Base-by-base conservation (phyloP, 192 early-diverging fungal genomes). In the Haplosporangium gracile region DNA sequence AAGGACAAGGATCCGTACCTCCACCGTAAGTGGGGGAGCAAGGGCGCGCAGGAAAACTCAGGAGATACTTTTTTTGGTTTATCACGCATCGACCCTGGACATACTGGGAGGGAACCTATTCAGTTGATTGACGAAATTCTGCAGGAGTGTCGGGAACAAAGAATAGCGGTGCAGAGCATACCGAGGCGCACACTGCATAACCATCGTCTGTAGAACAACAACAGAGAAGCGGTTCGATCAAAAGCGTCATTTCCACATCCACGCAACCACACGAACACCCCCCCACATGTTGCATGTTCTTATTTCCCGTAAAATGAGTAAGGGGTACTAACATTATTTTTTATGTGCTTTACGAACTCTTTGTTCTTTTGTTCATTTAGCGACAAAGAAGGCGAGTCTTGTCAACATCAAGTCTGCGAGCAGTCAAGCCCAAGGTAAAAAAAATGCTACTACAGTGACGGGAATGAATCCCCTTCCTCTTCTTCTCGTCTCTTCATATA, bases 391-490 rank as follows among this genome's bases (percentile, higher is more conserved):
- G 47, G 36, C 77, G 5, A 79, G 82, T 51, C 47, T 83, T 18
- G 73, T 68, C 26, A 83, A 83, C 49, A 68, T 83, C 36, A 83
- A 78, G 29, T 83, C 82, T 79, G 65, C 73, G 22, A 83, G 72
- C 34, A 83, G 82, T 26, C 82, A 78, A 49, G 77, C 77, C 26
- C 82, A 84, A 78, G 82, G 82, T 84, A 76, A 43, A 32, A 40
- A 40, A 40, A 51, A 32, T 13, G 13, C 60, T 65, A 65, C 29
- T 65, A 65, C 26, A 63, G 3, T 65, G 29, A 11, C 55, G n/a
- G 55, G 24, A 26, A 60, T 60, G 55, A 60, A 32, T 0, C 11
- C 29, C 60, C 29, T 32, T 65, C 60, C 26, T 65, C 20, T 15
- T 11, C 13, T 65, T 15, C 26, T 29, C 26, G 2, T 29, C 7